Percentiles rank a stretch among this genome's conserved stretches.
phyloP scores from a whole-genome alignment of 176 grass and related monocot species.

The Hyparrhenia diplandra region DNA sequence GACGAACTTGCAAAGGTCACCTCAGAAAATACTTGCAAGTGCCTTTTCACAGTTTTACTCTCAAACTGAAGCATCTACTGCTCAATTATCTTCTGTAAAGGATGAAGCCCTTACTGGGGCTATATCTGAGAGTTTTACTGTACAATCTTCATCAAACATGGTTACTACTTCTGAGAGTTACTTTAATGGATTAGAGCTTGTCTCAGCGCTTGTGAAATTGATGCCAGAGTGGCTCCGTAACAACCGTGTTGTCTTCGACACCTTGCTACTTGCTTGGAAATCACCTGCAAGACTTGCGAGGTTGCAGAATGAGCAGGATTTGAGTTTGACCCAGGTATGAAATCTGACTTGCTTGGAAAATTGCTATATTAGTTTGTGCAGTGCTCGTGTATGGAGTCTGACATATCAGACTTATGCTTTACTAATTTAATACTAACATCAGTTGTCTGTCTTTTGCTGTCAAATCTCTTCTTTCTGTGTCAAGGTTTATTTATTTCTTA shows the following conservation, averaged over 20 bases:
- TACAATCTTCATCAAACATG: slow-evolving; percentile 50
- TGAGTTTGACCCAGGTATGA: slow-evolving; percentile 94
- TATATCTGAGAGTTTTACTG: slow-evolving; percentile 54
- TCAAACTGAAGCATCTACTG: slow-evolving; percentile 46
- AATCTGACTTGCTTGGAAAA: too few species aligned
- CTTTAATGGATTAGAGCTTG: slow-evolving; percentile 92
- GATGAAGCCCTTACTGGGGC: slow-evolving; percentile 60
- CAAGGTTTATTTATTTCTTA: not conserved
- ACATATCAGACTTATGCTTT: not conserved
- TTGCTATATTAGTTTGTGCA: slow-evolving; percentile 10
- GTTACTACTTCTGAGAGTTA: slow-evolving; percentile 70
- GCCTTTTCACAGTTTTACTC: slow-evolving; percentile 76
- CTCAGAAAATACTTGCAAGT: slow-evolving; percentile 93
- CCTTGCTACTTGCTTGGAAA: slow-evolving; percentile 88
- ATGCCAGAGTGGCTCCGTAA: slow-evolving; percentile 94
- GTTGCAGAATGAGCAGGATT: slow-evolving; percentile 85
- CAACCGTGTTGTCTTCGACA: slow-evolving; percentile 83
- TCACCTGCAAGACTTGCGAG: slow-evolving; percentile 82
- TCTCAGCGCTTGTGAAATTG: slow-evolving; percentile 84
- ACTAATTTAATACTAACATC: not conserved
- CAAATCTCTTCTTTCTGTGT: not conserved
- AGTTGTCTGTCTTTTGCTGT: not conserved
- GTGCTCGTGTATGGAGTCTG: not conserved
- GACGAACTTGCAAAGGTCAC: slow-evolving; percentile 91
- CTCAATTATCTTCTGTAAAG: slow-evolving; percentile 55